Evolutionary conservation across 257 asterid species (phyloP), one percentile per base, ranked within the genome.

Genomic region (Solanum medicagineum): DNA sequence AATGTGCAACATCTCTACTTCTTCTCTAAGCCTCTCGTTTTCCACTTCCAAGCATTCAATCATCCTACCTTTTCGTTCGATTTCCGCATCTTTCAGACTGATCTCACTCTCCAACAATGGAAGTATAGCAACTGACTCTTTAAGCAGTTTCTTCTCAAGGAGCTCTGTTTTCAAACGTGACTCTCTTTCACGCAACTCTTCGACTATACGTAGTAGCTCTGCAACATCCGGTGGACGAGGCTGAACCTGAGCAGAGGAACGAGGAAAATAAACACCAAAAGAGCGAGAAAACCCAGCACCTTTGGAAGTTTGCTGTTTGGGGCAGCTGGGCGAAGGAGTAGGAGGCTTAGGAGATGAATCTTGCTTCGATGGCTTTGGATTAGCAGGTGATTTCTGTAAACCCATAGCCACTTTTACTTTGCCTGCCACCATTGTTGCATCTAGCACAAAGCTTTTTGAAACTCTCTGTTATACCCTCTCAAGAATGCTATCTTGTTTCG

Each of bases 221-320:
- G 97, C 40, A 59, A 93, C 96, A 85, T 95, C 98, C 42, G 97
- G 98, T 5, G 98, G 98, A 15, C 98, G 96, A 8, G 99, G 99
- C 91, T 94, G 99, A 51, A 95, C 99, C 73, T 95, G 98, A 6
- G 98, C 90, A 63, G 98, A 94, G 84, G 98, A 42, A 84, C 98
- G 94, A 1, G 99, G 99, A 85, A 95, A 95, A 53, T 93, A 92
- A 44, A 56, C 96, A 4, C 98, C 96, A 44, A 94, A 95, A 1
- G 97, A 89, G 59, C 98, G 97, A 15, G 98, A 87, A 75, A 93
- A 90, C 3, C 65, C 91, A 45, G 90, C 86, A 22, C 90, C 90
- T 80, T 92, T 92, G 86, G 88, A 89, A 1, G 83, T 53, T 44
- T 71, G 85, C 6, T 85, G 91, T 87, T 90, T 90, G 54, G 69